phyloP scores from a whole-genome alignment of 2,329 filamentous ascomycete species.

The Lasiodiplodia sp. region DNA sequence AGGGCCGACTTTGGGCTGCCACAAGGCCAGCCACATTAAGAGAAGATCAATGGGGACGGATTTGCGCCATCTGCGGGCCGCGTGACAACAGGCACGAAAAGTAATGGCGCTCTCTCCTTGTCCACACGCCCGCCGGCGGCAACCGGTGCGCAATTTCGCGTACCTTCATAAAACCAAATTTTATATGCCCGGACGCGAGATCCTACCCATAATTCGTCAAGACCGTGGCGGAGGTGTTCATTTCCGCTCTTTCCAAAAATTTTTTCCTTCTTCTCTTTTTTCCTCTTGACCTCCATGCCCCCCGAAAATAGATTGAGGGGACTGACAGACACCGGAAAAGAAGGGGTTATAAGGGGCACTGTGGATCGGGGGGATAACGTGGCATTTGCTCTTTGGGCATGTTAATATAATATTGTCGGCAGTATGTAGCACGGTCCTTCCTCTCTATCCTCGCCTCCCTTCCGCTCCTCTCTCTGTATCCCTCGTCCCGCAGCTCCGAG shows the following conservation, averaged over 20 bases:
- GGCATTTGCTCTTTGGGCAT: neutral
- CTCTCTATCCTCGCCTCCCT: no score
- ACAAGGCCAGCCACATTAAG: neutral
- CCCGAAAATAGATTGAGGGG: slow-evolving; percentile 14
- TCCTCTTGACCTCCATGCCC: neutral
- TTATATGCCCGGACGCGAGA: neutral
- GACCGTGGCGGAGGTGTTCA: neutral
- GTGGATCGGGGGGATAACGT: neutral
- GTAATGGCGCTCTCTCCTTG: neutral
- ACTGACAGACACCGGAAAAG: neutral
- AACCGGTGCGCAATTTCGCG: neutral
- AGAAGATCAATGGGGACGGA: neutral
- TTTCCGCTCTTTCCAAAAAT: neutral
- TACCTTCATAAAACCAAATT: neutral
- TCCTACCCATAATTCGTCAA: neutral
- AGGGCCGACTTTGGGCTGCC: slow-evolving; percentile 23
- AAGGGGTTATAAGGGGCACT: neutral
- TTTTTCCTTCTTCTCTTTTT: neutral
- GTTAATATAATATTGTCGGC: neutral
- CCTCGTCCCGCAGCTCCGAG: neutral
- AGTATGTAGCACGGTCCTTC: neutral
- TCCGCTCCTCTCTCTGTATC: neutral
- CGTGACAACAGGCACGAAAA: neutral
- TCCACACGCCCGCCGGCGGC: neutral
- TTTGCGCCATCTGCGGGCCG: neutral